Evolutionary conservation across 2,329 filamentous ascomycete genomes (phyloP), one percentile per base, ranked within the genome.

Genomic region (Tolypocladium guangdongense): DNA sequence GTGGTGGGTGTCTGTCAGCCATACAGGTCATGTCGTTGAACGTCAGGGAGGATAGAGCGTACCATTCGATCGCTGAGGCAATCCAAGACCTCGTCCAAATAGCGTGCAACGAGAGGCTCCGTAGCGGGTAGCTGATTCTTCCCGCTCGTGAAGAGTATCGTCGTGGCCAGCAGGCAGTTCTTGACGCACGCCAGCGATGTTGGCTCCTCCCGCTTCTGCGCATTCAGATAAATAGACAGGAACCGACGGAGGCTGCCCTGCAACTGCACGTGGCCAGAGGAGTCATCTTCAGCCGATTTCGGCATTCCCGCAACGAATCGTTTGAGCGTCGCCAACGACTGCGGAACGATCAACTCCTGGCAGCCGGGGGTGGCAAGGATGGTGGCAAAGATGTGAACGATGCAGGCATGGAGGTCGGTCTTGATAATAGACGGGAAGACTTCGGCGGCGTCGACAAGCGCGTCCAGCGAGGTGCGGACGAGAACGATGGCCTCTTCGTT

Each of bases 401-500:
- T 96, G 64, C 92, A 97, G 39, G 93, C 92, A 65, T 97, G 90
- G 7, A 99, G 78, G 67, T 99, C 93, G 11, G 90, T 92, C 66
- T 93, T 93, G 74, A 99, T 99, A 62, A 99, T 91, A 2, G 88
- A 84, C 0, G 95, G 95, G 71, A 99, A 99, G 18, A 97, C 90
- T 57, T 95, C 89, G 7, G 93, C 91, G 1, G 93, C 91, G 64
- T 97, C 90, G 4, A 97, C 93, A 2, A 99, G 81, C 1, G 93
- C 89, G 55, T 91, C 87, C 2, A 99, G 77, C 0, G 90, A 86
- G 2, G 87, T 83, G 27, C 84, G 84, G 50, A 96, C 83, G 3
- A 99, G 81, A 2, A 86, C 76, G 20, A 95, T 80, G 1, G 90
- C 88, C 67, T 97, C 92, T 61, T 96, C 91, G 1, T 88, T 91